phyloP scores from a whole-genome alignment of 768 basidiomycete species.

The Hydnomerulius pinastri region DNA sequence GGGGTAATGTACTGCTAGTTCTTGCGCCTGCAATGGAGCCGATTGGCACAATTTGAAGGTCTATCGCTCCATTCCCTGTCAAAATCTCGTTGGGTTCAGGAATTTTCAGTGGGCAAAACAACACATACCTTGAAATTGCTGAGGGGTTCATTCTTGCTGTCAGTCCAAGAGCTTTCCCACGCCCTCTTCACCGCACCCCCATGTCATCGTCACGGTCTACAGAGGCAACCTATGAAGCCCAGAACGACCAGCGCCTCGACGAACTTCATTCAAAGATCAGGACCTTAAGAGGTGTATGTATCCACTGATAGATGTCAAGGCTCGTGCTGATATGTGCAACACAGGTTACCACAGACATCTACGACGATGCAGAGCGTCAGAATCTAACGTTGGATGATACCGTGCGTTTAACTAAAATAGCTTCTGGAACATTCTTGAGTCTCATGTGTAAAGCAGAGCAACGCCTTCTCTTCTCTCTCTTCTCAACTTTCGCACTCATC shows the following conservation, averaged over 20 bases:
- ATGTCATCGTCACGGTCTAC: conserved; percentile 44
- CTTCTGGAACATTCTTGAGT: not conserved
- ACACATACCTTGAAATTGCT: too few species aligned
- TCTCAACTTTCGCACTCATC: conserved; percentile 65
- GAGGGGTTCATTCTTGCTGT: too few species aligned
- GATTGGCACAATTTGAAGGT: too few species aligned
- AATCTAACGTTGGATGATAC: conserved; percentile 78
- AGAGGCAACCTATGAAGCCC: conserved; percentile 78
- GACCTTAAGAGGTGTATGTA: conserved; percentile 72
- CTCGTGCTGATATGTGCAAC: not conserved
- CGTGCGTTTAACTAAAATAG: conserved; percentile 41
- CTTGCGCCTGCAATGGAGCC: too few species aligned
- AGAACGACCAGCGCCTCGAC: conserved; percentile 84
- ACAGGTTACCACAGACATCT: conserved; percentile 86
- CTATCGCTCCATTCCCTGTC: too few species aligned
- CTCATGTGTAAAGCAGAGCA: conserved; percentile 42
- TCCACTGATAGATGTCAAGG: not conserved
- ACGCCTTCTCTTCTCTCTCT: conserved; percentile 68
- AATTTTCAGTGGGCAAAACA: too few species aligned
- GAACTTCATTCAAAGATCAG: conserved; percentile 85
- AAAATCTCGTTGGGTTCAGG: too few species aligned
- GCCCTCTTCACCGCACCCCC: conserved; percentile 1
- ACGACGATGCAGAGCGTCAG: conserved; percentile 82
- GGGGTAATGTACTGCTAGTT: too few species aligned
- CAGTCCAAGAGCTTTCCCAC: conserved; percentile 20